Conservation (phyloP, 257 asterid species). For the Euphrasia confusa region DNA sequence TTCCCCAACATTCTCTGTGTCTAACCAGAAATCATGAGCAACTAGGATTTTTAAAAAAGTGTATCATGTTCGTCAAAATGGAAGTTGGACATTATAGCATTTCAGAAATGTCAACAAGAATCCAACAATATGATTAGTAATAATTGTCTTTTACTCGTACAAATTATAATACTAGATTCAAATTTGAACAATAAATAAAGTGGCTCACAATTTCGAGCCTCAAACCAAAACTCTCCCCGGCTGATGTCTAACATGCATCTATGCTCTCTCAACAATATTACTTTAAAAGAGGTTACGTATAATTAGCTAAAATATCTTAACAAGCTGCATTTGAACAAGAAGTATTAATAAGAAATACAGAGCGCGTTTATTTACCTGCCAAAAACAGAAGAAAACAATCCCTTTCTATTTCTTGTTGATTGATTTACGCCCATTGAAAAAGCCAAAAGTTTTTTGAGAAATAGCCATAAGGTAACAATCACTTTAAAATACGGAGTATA, state of each 20-base stretch:
- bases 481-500: too few relatives aligned
- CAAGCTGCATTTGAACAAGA: too few relatives aligned
- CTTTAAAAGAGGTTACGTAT: too few relatives aligned
- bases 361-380: slow-evolving; percentile 60
- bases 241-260: too few relatives aligned
- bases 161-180: neutral
- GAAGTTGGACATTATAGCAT: neutral
- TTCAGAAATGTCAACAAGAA: neutral
- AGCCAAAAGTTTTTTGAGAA: too few relatives aligned
- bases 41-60: slow-evolving; percentile 39
- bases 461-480: too few relatives aligned
- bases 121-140: slow-evolving; percentile 2
- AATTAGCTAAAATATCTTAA: too few relatives aligned
- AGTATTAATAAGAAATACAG: slow-evolving; percentile 2
- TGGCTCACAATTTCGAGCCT: neutral
- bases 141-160: neutral
- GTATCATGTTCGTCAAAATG: neutral
- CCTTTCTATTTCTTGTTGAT: slow-evolving; percentile 30
- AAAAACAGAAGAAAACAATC: slow-evolving; percentile 86
- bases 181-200: neutral
- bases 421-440: too few relatives aligned
- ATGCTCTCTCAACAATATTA: neutral
- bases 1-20: slow-evolving; percentile 61
- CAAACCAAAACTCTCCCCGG: neutral
- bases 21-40: slow-evolving; percentile 85